Evolutionary conservation across 768 basidiomycete species (phyloP).

Genomic region (Hypholoma sublateritium): DNA sequence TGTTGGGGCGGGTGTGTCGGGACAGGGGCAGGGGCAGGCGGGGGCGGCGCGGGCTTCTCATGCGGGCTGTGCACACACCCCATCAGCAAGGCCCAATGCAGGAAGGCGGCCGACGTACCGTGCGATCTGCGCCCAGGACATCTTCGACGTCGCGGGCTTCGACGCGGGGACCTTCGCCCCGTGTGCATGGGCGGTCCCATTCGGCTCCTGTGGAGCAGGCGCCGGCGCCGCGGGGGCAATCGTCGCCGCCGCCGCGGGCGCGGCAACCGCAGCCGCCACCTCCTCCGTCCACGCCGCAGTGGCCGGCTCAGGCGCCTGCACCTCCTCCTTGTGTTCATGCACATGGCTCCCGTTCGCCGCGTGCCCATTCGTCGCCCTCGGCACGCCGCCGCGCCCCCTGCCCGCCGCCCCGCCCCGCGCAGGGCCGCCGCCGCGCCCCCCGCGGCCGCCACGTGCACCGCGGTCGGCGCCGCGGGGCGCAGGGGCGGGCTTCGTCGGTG

Average conservation of each 20-base stretch:
- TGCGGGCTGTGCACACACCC: conserved; percentile 45
- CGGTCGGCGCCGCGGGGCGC: conserved; percentile 53
- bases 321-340: too few relatives aligned
- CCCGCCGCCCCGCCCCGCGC: conserved; percentile 53
- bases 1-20: conserved; percentile 31
- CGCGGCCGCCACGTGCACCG: conserved; percentile 59
- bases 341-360: conserved; percentile 23
- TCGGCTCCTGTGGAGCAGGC: conserved; percentile 32
- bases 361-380: conserved; percentile 45
- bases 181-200: conserved; percentile 32
- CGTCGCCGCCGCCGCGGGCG: conserved; percentile 31
- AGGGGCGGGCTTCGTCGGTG: conserved; percentile 41
- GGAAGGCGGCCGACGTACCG: conserved; percentile 42
- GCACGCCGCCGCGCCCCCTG: conserved; percentile 49
- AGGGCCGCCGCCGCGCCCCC: conserved; percentile 54
- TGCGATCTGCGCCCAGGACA: conserved; percentile 87
- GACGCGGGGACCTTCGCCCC: conserved; percentile 40
- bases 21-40: conserved; percentile 33
- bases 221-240: conserved; percentile 31
- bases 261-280: conserved; percentile 15
- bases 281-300: conserved; percentile 22
- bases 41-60: conserved; percentile 57
- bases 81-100: conserved; percentile 5
- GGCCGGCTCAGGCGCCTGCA: conserved; percentile 20
- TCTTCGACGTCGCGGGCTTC: conserved; percentile 70